Base-by-base conservation (phyloP, 106 monocot species). In the Dendrobium officinale region DNA sequence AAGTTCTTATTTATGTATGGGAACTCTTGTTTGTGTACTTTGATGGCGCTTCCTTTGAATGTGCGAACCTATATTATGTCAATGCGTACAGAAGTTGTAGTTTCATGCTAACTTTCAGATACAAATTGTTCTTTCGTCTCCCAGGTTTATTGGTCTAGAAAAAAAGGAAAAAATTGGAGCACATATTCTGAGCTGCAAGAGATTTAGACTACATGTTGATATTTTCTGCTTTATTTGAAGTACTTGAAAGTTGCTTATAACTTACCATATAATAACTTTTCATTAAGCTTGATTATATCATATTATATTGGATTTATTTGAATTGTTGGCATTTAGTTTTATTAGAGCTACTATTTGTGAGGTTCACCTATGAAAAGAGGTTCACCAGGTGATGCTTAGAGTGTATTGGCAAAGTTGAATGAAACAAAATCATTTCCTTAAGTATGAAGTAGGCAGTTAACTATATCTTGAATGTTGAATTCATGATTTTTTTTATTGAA, bases 211-310 rank as follows among this genome's bases (percentile, higher is more conserved):
- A 1, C 29, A 70, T 70, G 70, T 37, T 16, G 15, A 70, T 70
- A 29, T 70, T 33, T 33, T 70, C 70, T 70, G 3, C 16, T 70
- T 70, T 3, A 37, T 70, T 70, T 37, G 37, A 70, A 70, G 37
- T 70, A 37, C 37, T 70, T 33, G 70, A 70, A 70, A 70, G 16
- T 16, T 70, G 31, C 20, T 70, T 70, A 70, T 70, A 70, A 70
- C 9, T 66, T 24, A 26, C 24, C 15, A 26, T 66, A 37, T 70
- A 70, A 16, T 22, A 70, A 70, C 4, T 37, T 6, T 37, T 70
- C 16, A 15, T 33, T 70, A 15, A 70, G 29, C 33, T 33, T 33
- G 9, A 15, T 29, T 37, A 61, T 61, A 20, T 37, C 33, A 37
- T 68, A 27, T 31, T 68, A 29, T 70, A 33, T 70, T 70, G 70